phyloP scores from a whole-genome alignment of 805 yeast species.

The Suhomyces prunicola region DNA sequence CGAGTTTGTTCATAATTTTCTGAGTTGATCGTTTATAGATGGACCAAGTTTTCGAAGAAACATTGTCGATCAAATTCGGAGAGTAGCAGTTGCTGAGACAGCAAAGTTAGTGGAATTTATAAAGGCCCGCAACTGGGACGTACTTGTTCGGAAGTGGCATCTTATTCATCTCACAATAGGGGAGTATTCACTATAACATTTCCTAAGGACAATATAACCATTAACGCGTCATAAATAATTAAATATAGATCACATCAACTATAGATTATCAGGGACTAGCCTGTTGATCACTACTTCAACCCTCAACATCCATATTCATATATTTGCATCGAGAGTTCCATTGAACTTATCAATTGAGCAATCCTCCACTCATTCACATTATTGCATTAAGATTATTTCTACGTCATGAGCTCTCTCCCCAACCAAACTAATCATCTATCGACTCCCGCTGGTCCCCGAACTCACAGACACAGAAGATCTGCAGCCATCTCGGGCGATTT shows the following conservation, averaged over 20 bases:
- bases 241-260: background rate
- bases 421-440: conserved; percentile 4
- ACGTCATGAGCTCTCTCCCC: conserved; percentile 9
- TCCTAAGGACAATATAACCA: background rate
- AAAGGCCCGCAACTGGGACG: conserved; percentile 1
- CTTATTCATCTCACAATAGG: background rate
- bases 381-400: background rate
- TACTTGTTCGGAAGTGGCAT: background rate
- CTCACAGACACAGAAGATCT: conserved; percentile 80
- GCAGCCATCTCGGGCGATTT: conserved; percentile 89
- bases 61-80: background rate
- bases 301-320: background rate
- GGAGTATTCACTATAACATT: background rate
- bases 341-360: background rate
- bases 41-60: background rate
- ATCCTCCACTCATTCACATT: background rate
- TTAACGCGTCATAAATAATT: background rate
- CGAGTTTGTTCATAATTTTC: conserved; percentile 3
- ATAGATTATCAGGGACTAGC: background rate
- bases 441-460: conserved; percentile 20
- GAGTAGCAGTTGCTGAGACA: background rate
- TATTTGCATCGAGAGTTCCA: background rate
- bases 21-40: background rate
- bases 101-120: background rate
- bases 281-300: background rate